Evolutionary conservation across 306 rosid species (phyloP).

Genomic region (Casuarina cunninghamiana): DNA sequence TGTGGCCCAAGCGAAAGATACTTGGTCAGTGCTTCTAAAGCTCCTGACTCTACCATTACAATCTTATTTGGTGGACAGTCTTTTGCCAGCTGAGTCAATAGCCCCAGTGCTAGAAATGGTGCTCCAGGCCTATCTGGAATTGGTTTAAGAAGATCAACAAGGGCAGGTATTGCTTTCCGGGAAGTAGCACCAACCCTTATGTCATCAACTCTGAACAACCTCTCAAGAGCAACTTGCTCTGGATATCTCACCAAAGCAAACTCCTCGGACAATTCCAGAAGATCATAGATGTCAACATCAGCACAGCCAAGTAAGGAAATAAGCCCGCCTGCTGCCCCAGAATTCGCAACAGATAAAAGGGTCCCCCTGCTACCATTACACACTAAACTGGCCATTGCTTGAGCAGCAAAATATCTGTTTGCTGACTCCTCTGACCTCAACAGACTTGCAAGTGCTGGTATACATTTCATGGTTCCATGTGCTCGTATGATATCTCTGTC

Average conservation of each 20-base stretch:
- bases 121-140: slow-evolving; percentile 99
- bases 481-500: slow-evolving; percentile 94
- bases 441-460: slow-evolving; percentile 78
- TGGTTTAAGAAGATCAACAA: slow-evolving; percentile 98
- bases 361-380: slow-evolving; percentile 99
- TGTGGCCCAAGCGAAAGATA: slow-evolving; percentile 96
- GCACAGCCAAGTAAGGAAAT: slow-evolving; percentile 96
- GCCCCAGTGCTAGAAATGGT: slow-evolving; percentile 89
- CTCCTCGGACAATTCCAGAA: slow-evolving; percentile 88
- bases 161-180: slow-evolving; percentile 93
- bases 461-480: slow-evolving; percentile 79
- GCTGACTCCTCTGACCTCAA: slow-evolving; percentile 81
- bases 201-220: slow-evolving; percentile 95
- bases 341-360: slow-evolving; percentile 91
- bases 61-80: slow-evolving; percentile 90
- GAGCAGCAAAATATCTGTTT: slow-evolving; percentile 95
- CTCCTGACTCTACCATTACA: slow-evolving; percentile 97
- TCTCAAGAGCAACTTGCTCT: slow-evolving; percentile 95
- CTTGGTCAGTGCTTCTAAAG: slow-evolving; percentile 87
- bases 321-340: slow-evolving; percentile 96
- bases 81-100: slow-evolving; percentile 80
- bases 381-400: slow-evolving; percentile 87
- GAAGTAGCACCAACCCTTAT: slow-evolving; percentile 95
- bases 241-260: slow-evolving; percentile 85
- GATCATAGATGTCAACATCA: slow-evolving; percentile 83